Evolutionary conservation across 345 rosid species (phyloP), one percentile per base, ranked within the genome.

Genomic region (Diplotaxis tenuifolia): DNA sequence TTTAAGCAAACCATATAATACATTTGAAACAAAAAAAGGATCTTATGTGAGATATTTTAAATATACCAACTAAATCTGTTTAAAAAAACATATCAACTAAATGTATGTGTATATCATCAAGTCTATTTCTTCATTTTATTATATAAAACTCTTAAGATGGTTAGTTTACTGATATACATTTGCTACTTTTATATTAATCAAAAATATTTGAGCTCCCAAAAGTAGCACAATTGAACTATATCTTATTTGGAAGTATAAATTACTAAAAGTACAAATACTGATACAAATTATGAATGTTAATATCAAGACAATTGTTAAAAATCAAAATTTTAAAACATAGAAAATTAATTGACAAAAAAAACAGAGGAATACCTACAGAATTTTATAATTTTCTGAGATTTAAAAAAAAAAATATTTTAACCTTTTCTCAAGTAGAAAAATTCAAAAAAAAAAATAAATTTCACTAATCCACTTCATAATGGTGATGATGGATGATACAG

Each of bases 401-500:
- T 15, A 40, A 40, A 34, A n/a, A n/a, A n/a, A 60, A 34, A 60
- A 38, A 20, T n/a, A 12, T n/a, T n/a, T n/a, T n/a, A n/a, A n/a
- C n/a, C n/a, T n/a, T n/a, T n/a, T n/a, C n/a, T n/a, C n/a, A n/a
- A n/a, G n/a, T n/a, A n/a, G n/a, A n/a, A 40, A 40, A 40, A 40
- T 40, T 40, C 47, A 40, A 40, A 34, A 60, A 38, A n/a, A 60
- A 34, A 60, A 38, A 20, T n/a, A 12, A 1, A 7, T 14, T 40
- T 16, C 57, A 1, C 18, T 65, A 5, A 2, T 6, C 20, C 55
- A 50, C 23, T 50, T 50, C 10, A 16, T 47, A 2, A 19, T 9
- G 57, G 4, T 52, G 5, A 18, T 52, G 50, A n/a, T 68, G 54
- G 54, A 75, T 42, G 38, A 10, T 2, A 25, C 90, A 93, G 98